Conservation (phyloP, 768 basidiomycete species). For the Roridomyces roridus region DNA sequence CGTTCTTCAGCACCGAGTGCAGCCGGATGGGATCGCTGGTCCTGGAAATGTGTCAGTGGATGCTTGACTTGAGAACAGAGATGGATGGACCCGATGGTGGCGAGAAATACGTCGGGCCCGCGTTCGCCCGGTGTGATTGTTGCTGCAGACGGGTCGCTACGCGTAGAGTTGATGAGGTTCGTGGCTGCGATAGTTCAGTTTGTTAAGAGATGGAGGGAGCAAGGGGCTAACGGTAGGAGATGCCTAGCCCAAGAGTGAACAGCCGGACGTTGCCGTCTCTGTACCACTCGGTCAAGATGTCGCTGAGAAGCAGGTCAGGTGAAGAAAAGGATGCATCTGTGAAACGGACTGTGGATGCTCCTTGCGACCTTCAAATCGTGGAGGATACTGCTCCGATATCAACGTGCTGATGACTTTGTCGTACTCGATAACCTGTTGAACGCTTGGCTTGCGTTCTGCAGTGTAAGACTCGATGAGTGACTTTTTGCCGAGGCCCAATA, state of each 20-base stretch:
- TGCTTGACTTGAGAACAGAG: background rate
- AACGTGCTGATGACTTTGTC: constrained; percentile 28
- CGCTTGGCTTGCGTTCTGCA: constrained; percentile 23
- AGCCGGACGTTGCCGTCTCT: constrained; percentile 24
- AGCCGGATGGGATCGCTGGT: constrained; percentile 25
- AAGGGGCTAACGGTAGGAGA: constrained; percentile 21
- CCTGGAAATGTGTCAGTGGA: background rate
- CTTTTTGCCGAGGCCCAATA: constrained; percentile 20
- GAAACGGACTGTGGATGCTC: constrained; percentile 23
- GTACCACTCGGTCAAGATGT: constrained; percentile 27
- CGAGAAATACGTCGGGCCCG: constrained; percentile 26
- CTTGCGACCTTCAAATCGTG: constrained; percentile 22
- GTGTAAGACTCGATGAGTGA: constrained; percentile 23
- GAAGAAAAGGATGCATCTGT: too few species aligned
- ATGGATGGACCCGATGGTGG: constrained; percentile 17
- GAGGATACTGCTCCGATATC: constrained; percentile 27
- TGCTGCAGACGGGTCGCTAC: constrained; percentile 19
- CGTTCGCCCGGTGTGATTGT: constrained; percentile 25
- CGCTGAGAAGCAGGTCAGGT: background rate
- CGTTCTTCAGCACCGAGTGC: constrained; percentile 26
- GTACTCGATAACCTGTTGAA: constrained; percentile 28
- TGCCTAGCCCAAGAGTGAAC: constrained; percentile 27
- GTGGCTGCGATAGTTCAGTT: constrained; percentile 1
- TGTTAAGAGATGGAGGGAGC: background rate
- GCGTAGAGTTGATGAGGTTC: constrained; percentile 19